These are phyloP conservation scores for Aquilaria malaccensis DNA, from an alignment of 345 rosid species.

Conservation along the genomic window DNA sequence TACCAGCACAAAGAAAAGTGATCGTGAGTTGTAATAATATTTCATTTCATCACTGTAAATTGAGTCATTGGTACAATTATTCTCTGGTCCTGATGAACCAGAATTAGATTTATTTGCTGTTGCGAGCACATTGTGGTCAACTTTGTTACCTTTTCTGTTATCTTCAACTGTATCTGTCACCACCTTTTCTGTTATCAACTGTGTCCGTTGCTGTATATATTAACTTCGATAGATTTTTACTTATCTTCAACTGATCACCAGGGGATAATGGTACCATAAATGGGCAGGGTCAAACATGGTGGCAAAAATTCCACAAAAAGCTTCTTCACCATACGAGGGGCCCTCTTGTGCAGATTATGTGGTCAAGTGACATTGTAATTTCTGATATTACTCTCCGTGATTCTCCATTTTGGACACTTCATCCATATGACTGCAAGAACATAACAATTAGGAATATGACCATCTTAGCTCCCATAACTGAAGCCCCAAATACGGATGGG, in stretches of 20 bases:
- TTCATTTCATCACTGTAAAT: no score
- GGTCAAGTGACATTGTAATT: constrained; percentile 71
- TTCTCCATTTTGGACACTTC: constrained; percentile 97
- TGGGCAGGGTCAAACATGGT: constrained; percentile 90
- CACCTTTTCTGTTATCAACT: background rate
- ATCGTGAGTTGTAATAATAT: no score
- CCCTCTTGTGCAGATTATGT: constrained; percentile 85
- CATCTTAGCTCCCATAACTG: constrained; percentile 61
- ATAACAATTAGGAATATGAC: constrained; percentile 66
- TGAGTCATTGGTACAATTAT: no score
- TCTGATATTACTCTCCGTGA: constrained; percentile 72
- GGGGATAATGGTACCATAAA: constrained; percentile 89
- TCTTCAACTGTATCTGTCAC: no score
- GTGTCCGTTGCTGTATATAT: no score
- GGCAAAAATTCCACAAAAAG: constrained; percentile 85
- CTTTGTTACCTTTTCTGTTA: no score
- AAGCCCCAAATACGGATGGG: constrained; percentile 94
- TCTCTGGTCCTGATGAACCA: no score
- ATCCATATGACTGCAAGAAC: constrained; percentile 93
- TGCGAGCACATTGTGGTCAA: no score
- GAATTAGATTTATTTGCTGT: no score
- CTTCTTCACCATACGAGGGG: constrained; percentile 88
- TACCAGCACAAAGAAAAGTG: no score
- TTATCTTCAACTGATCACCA: constrained; percentile 19
- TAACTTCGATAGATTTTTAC: no score